Base-by-base conservation (phyloP, 2,329 filamentous ascomycete species). In the Didymella pomorum region DNA sequence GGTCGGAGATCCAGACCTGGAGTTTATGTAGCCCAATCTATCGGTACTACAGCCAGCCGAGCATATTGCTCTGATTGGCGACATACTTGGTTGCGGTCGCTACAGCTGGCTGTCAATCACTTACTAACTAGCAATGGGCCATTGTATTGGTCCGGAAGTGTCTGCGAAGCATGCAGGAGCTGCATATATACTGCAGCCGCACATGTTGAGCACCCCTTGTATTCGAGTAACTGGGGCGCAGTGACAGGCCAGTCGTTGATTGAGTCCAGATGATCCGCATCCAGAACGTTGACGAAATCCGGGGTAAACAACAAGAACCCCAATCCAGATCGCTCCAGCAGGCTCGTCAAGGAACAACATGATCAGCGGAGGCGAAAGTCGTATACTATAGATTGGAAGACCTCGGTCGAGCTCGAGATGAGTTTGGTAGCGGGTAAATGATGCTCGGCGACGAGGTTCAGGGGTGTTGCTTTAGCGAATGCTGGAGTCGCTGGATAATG, bases 371-470 rank as follows among this genome's bases (percentile, higher is more conserved):
- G 33, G 33, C 51, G 2, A 42, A 23, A 16, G 25, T 53, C 31
- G 26, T 64, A 64, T 66, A 63, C 57, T 55, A 60, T 64, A 66
- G 33, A 66, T 66, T 66, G 57, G 21, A 60, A 57, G 62, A 57
- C 62, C 35, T 45, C 33, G 57, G 52, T 62, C 62, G 59, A 66
- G 63, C 61, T 62, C 61, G 21, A 52, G 47, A 28, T 35, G 21
- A 35, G 26, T 52, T 26, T 47, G 51, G 42, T 47, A 31, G 33
- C 51, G 51, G 51, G 51, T 53, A 53, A 53, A 47, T 53, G 33
- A 31, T 23, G 51, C 51, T 53, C 25, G 51, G 51, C 51, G 51
- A 47, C 51, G 42, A 47, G 43, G 51, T 23, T 47, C 51, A 53
- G 43, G 51, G 51, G 16, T 47, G 23, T 45, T 52, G 41, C 2